These are phyloP conservation scores for Suillus subluteus DNA, from an alignment of 768 basidiomycete genomes.

Conservation along the genomic window DNA sequence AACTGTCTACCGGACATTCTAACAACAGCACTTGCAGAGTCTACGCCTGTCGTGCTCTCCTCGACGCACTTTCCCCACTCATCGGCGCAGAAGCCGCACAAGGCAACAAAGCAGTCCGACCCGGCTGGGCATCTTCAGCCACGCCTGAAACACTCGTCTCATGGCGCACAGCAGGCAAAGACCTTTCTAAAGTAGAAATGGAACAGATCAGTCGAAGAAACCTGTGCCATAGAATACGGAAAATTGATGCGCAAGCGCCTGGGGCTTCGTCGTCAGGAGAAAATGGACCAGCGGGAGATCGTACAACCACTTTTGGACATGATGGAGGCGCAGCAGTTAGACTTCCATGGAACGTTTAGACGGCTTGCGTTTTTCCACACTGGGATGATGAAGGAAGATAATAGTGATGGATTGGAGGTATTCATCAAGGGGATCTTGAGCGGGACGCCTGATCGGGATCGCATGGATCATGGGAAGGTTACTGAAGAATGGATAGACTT, in stretches of 20 bases:
- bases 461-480: conserved; percentile 48
- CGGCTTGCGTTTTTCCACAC: conserved; percentile 66
- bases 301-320: conserved; percentile 73
- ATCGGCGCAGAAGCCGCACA: conserved; percentile 79
- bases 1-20: neutral
- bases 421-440: conserved; percentile 51
- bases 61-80: conserved; percentile 80
- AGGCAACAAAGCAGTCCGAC: conserved; percentile 47
- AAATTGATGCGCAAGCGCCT: conserved; percentile 80
- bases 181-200: conserved; percentile 59
- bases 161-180: conserved; percentile 63
- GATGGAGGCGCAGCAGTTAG: conserved; percentile 74
- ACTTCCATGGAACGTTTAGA: conserved; percentile 89
- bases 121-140: conserved; percentile 67
- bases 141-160: conserved; percentile 56
- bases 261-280: conserved; percentile 61
- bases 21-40: conserved; percentile 46
- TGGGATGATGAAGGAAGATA: conserved; percentile 26
- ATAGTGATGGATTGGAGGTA: conserved; percentile 34
- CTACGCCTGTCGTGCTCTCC: conserved; percentile 78
- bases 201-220: conserved; percentile 61
- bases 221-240: conserved; percentile 66
- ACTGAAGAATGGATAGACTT: conserved; percentile 57
- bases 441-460: conserved; percentile 49
- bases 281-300: conserved; percentile 62